Base-by-base conservation (phyloP, 306 rosid species). In the Dryas octopetala region DNA sequence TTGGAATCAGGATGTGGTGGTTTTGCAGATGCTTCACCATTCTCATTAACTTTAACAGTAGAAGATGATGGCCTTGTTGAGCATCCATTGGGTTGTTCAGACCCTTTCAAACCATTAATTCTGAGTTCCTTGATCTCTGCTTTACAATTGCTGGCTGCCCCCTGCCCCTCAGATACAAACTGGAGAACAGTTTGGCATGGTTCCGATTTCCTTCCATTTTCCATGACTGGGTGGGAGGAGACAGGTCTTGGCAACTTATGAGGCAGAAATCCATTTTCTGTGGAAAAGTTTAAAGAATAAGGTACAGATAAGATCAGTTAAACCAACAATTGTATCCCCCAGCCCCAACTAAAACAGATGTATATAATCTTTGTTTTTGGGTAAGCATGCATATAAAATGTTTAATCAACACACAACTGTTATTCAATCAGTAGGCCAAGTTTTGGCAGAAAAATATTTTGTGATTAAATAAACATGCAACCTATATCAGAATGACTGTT, bases 201-300 rank as follows among this genome's bases (percentile, higher is more conserved):
- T 74, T 74, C 62, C 23, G 12, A 49, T 49, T 74, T 74, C 51
- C 17, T 61, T 14, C 70, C 62, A 74, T 62, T 74, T 48, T 74
- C 70, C 59, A n/a, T 5, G 41, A 62, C 58, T 15, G 16, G 9
- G 44, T 59, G 68, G 47, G 76, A 73, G 46, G 47, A 60, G 28
- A 44, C 63, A 60, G 58, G 17, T 60, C 57, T 73, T 38, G 57
- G 48, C 28, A 73, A 26, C 46, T 73, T 73, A 47, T 47, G 76
- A 46, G 76, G 76, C 14, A n/a, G 58, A 73, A 73, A 17, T 46
- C 76, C 76, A 47, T 73, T 73, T 32, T 61, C 68, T 73, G 76
- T 62, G 47, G 47, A 16, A 58, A 73, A 73, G 44, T 45, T 59
- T 17, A 59, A 72, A 23, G 67, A 46, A 50, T 72, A 45, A 72